Base-by-base conservation (phyloP, 768 basidiomycete genomes). In the Trametopsis cervina region DNA sequence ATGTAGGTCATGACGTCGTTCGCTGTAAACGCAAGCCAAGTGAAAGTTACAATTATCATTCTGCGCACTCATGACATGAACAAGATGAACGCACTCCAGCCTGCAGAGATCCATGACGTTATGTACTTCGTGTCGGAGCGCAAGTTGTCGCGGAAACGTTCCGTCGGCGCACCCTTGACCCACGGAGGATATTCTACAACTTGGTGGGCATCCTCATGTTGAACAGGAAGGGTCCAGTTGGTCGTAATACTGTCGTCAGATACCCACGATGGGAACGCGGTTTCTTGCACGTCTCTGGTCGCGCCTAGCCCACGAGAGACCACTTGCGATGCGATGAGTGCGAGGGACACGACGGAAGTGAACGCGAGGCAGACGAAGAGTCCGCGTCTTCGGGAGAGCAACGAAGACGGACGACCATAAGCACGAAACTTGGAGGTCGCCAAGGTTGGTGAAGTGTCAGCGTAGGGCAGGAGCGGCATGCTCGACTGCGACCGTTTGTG, bases 1-100 rank as follows among this genome's bases (percentile, higher is more conserved):
- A 62, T 62, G 55, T 66, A 58, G 5, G 84, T 84, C 77, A 85
- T 83, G 26, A 85, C 81, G 65, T 86, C 83, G 69, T 87, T 87
- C 4, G 83, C 83, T 86, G 55, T 13, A 40, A 21, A 25, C 43
- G 39, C 37, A 35, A 47, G 21, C 10, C 37, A 26, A 44, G 43
- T 41, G n/a, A n/a, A n/a, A n/a, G n/a, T n/a, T n/a, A n/a, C n/a
- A n/a, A n/a, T n/a, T n/a, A n/a, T n/a, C n/a, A n/a, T n/a, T n/a
- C n/a, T n/a, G n/a, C n/a, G n/a, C 53, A 52, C 36, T 27, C 7
- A 33, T 33, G 29, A 33, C 40, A 29, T 6, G 17, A 36, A 10
- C 11, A 24, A 21, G 10, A n/a, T 42, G 18, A 26, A 60, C 66
- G 44, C 25, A 67, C 66, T 85, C 85, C 85, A 88, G 35, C 85